Percentiles rank a stretch among this genome's conserved stretches.
phyloP scores from a whole-genome alignment of 1,284 basidiomycete species.

The Tylopilus sp. region DNA sequence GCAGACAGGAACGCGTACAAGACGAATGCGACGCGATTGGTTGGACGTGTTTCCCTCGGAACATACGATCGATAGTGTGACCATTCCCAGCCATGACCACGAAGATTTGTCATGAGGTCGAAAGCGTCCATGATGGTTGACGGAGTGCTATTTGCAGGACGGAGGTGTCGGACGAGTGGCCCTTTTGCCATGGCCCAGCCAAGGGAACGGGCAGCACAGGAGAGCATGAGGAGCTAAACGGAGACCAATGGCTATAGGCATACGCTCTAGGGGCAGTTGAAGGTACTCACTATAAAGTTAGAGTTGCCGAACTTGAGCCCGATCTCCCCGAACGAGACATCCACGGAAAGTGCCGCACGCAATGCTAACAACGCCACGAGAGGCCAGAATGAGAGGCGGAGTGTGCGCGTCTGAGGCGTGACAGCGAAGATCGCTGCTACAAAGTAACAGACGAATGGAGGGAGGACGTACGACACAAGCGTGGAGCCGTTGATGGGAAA shows the following conservation, averaged over 20 bases:
- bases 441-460: constrained; percentile 44
- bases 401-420: constrained; percentile 38
- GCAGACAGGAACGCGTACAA: constrained; percentile 34
- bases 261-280: background rate
- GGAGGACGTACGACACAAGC: constrained; percentile 30
- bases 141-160: background rate
- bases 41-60: constrained; percentile 40
- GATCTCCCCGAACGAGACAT: constrained; percentile 37
- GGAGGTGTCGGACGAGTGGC: constrained; percentile 5
- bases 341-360: constrained; percentile 40
- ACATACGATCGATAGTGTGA: constrained; percentile 35
- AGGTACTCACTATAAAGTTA: constrained; percentile 34
- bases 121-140: constrained; percentile 38
- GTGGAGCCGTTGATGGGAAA: background rate
- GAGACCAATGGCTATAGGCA: constrained; percentile 1
- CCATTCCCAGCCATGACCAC: constrained; percentile 50
- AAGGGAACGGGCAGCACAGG: constrained; percentile 13
- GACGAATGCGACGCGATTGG: constrained; percentile 37
- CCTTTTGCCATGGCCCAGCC: constrained; percentile 16
- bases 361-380: constrained; percentile 40
- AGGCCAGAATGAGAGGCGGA: constrained; percentile 45
- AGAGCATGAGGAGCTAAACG: constrained; percentile 6
- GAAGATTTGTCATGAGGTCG: constrained; percentile 45
- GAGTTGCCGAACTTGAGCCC: constrained; percentile 38
- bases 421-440: constrained; percentile 45